These are phyloP conservation scores for Calonectria multiphialidica DNA, from an alignment of 2,329 filamentous ascomycete species.

Conservation along the genomic window DNA sequence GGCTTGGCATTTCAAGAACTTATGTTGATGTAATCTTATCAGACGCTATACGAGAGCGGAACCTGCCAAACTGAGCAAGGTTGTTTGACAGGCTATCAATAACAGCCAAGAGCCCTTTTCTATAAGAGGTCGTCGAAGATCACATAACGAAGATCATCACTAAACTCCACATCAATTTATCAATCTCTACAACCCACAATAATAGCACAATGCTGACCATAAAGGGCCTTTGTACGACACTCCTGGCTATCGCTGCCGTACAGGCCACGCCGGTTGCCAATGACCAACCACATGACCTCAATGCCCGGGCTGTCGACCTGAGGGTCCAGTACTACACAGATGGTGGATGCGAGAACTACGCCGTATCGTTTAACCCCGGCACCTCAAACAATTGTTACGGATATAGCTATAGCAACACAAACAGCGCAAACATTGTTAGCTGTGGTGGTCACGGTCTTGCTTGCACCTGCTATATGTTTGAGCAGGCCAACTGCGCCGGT, in stretches of 20 bases:
- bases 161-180: background rate
- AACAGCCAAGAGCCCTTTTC: background rate
- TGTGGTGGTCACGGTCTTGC: background rate
- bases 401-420: slow-evolving; percentile 1
- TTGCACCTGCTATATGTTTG: background rate
- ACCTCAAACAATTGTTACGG: background rate
- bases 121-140: background rate
- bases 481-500: background rate
- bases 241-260: background rate
- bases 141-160: background rate
- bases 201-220: background rate
- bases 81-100: background rate
- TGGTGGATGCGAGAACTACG: background rate
- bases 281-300: background rate
- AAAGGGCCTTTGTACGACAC: background rate
- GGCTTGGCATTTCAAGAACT: background rate
- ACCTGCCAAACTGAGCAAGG: background rate
- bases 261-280: background rate
- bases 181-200: background rate
- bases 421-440: background rate
- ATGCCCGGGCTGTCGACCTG: background rate
- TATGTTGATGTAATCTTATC: background rate
- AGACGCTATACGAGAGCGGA: background rate
- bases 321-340: background rate
- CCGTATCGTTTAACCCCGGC: background rate